These are phyloP conservation scores for Didymellaceae sp. DNA, from an alignment of 2,329 filamentous ascomycete species.

Conservation along the genomic window DNA sequence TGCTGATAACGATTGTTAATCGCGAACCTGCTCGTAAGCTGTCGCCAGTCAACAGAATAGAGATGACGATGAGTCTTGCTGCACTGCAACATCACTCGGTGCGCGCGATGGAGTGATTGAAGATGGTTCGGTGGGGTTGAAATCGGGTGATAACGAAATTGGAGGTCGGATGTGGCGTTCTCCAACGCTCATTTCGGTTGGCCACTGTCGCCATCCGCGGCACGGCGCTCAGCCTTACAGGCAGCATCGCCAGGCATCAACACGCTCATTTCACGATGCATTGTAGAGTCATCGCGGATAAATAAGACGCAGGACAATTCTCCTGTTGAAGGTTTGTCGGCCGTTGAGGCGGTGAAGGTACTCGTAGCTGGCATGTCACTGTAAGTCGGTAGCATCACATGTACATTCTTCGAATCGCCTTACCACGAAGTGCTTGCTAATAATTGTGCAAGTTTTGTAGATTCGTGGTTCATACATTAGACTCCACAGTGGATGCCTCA, in stretches of 20 bases:
- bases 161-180: conserved; percentile 17
- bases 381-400: background rate
- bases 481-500: background rate
- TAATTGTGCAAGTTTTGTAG: background rate
- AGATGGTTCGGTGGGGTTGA: background rate
- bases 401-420: too few species aligned
- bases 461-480: background rate
- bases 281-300: conserved; percentile 1
- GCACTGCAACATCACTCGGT: conserved; percentile 1
- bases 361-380: conserved; percentile 4
- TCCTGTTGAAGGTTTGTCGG: background rate
- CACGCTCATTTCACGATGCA: background rate
- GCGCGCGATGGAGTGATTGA: background rate
- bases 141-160: conserved; percentile 7
- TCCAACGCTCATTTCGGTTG: background rate
- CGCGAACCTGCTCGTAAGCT: conserved; percentile 2
- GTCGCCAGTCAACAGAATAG: background rate
- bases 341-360: background rate
- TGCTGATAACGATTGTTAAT: background rate
- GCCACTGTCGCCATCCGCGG: conserved; percentile 1
- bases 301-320: background rate
- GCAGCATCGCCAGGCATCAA: conserved; percentile 9
- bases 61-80: background rate
- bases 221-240: conserved; percentile 3
- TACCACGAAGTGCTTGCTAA: too few species aligned